phyloP scores from a whole-genome alignment of 202 grass and related monocot species.

The Digitaria exilis region DNA sequence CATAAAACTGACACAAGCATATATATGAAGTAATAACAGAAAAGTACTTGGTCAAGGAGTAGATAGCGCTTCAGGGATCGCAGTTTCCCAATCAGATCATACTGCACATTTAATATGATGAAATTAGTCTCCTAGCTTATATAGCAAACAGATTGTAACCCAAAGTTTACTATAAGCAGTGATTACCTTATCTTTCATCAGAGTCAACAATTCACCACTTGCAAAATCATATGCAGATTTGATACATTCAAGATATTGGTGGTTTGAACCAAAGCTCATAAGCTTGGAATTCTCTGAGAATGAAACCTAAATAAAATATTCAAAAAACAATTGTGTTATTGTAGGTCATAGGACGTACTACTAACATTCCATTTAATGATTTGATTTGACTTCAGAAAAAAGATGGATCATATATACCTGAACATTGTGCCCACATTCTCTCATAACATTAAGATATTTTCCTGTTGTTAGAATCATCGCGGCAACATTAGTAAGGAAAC shows the following conservation, averaged over 20 bases:
- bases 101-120: slow-evolving; percentile 47
- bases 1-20: not conserved
- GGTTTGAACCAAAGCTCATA: slow-evolving; percentile 85
- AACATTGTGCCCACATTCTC: slow-evolving; percentile 92
- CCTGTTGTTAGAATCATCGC: slow-evolving; percentile 89
- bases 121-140: slow-evolving; percentile 32
- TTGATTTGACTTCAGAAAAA: not conserved
- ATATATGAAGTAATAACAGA: slow-evolving; percentile 28
- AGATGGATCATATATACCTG: slow-evolving; percentile 61
- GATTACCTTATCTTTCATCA: slow-evolving; percentile 91
- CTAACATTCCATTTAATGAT: not conserved
- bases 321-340: slow-evolving; percentile 30
- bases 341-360: not conserved
- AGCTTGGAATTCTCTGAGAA: slow-evolving; percentile 97
- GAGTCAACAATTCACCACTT: slow-evolving; percentile 85
- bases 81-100: slow-evolving; percentile 88
- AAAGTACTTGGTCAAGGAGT: slow-evolving; percentile 87
- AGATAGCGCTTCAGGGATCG: slow-evolving; percentile 94
- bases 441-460: slow-evolving; percentile 98
- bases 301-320: slow-evolving; percentile 61
- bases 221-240: slow-evolving; percentile 99
- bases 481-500: slow-evolving; percentile 90
- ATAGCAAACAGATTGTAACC: slow-evolving; percentile 5
- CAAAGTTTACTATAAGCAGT: slow-evolving; percentile 15
- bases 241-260: slow-evolving; percentile 97